Conservation (phyloP, 495 filamentous ascomycete genomes). For the Daldinia caldariorum region DNA sequence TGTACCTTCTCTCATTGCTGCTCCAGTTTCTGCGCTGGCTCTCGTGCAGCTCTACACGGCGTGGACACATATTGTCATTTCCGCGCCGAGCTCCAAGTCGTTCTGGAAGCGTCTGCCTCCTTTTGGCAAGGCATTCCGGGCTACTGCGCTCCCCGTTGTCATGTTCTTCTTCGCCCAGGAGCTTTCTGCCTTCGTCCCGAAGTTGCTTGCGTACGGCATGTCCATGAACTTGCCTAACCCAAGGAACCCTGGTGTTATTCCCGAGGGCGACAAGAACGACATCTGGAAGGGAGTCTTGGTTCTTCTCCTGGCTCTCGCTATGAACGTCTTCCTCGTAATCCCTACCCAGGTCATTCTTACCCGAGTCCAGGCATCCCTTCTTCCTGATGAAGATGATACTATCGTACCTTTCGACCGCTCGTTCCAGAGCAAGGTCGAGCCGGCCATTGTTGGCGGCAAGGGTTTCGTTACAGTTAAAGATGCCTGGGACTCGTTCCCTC, state of each 20-base stretch:
- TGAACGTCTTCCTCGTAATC: conserved; percentile 51
- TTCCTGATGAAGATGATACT: conserved; percentile 59
- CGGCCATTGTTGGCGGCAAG: conserved; percentile 72
- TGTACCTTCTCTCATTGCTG: conserved; percentile 48
- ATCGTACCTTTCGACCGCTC: conserved; percentile 63
- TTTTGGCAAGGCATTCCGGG: conserved; percentile 54
- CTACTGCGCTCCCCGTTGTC: conserved; percentile 54
- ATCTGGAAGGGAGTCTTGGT: conserved; percentile 51
- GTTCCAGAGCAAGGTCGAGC: conserved; percentile 59
- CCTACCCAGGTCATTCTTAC: conserved; percentile 56
- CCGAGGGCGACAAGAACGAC: conserved; percentile 36
- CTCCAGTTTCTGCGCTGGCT: conserved; percentile 48
- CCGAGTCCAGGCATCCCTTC: conserved; percentile 62
- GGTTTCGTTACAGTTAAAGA: conserved; percentile 73
- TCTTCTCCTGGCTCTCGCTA: conserved; percentile 36
- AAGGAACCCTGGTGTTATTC: conserved; percentile 29
- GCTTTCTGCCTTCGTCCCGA: conserved; percentile 40
- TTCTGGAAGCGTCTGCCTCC: conserved; percentile 59
- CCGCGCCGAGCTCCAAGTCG: conserved; percentile 47
- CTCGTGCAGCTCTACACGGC: conserved; percentile 52
- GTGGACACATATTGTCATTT: conserved; percentile 60
- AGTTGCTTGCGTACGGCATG: conserved; percentile 44
- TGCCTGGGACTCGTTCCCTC: conserved; percentile 76
- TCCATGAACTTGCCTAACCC: conserved; percentile 44
- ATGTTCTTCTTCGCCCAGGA: conserved; percentile 48